These are phyloP conservation scores for Colletotrichum caudatum DNA, from an alignment of 2,329 filamentous ascomycete genomes.

Conservation along the genomic window DNA sequence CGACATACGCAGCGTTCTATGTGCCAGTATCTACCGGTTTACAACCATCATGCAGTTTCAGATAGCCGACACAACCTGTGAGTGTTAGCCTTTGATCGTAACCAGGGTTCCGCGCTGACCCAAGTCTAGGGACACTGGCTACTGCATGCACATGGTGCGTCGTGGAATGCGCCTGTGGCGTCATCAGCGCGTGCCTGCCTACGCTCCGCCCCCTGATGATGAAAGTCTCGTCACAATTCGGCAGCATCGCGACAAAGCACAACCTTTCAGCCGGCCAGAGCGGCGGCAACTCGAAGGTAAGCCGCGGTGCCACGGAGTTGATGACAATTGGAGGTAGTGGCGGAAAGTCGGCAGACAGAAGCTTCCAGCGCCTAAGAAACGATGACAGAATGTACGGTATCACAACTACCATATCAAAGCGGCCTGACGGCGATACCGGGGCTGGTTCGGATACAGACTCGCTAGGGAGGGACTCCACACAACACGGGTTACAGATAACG, in stretches of 20 bases:
- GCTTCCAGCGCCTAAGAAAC: conserved; percentile 28
- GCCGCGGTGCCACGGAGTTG: conserved; percentile 34
- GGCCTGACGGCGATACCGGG: neutral
- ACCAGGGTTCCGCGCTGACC: neutral
- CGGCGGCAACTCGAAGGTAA: conserved; percentile 15
- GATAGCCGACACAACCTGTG: conserved; percentile 44
- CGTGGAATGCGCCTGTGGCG: conserved; percentile 50
- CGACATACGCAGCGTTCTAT: conserved; percentile 27
- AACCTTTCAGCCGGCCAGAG: conserved; percentile 33
- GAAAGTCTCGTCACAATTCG: conserved; percentile 32
- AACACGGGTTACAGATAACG: conserved; percentile 30
- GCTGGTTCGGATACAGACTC: neutral
- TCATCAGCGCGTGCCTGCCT: conserved; percentile 58
- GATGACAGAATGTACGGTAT: conserved; percentile 30
- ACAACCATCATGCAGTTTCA: conserved; percentile 48
- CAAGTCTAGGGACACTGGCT: conserved; percentile 46
- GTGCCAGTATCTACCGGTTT: conserved; percentile 46
- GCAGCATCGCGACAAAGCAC: conserved; percentile 35
- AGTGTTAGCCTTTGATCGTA: neutral
- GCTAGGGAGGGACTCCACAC: conserved; percentile 12
- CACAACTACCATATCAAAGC: conserved; percentile 5
- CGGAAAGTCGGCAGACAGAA: conserved; percentile 32
- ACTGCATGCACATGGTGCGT: conserved; percentile 50
- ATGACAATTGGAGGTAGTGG: conserved; percentile 32
- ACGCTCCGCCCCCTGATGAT: conserved; percentile 53